These are phyloP conservation scores for Coniochaeta sp. DNA, from an alignment of 2,329 filamentous ascomycete genomes.

Conservation along the genomic window DNA sequence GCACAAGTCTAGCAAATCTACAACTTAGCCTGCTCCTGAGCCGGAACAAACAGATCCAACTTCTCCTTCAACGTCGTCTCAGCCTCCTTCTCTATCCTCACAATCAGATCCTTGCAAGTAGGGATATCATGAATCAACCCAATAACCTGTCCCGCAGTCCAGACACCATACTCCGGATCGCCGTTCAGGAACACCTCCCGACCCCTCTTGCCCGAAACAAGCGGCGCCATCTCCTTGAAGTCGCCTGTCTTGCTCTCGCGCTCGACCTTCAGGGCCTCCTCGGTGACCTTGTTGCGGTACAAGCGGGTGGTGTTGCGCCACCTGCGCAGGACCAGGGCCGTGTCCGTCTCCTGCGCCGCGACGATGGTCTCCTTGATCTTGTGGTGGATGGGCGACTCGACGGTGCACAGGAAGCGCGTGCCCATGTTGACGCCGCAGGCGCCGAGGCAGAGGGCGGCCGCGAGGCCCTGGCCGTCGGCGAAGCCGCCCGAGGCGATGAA, in stretches of 20 bases:
- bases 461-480: slow-evolving; percentile 87
- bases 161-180: slow-evolving; percentile 86
- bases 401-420: slow-evolving; percentile 93
- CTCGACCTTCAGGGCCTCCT: slow-evolving; percentile 77
- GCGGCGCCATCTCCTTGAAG: slow-evolving; percentile 81
- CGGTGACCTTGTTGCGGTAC: slow-evolving; percentile 84
- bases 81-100: slow-evolving; percentile 72
- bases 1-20: slow-evolving; percentile 26
- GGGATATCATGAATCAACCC: slow-evolving; percentile 79
- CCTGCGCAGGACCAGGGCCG: slow-evolving; percentile 74
- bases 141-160: slow-evolving; percentile 96
- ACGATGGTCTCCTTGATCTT: slow-evolving; percentile 96
- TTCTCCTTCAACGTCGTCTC: slow-evolving; percentile 57
- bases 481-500: slow-evolving; percentile 97
- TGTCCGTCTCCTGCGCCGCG: slow-evolving; percentile 81
- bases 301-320: slow-evolving; percentile 91
- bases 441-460: slow-evolving; percentile 81
- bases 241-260: slow-evolving; percentile 74
- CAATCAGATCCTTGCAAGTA: slow-evolving; percentile 62
- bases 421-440: slow-evolving; percentile 98
- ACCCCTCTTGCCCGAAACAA: slow-evolving; percentile 84
- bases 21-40: slow-evolving; percentile 44
- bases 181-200: slow-evolving; percentile 88
- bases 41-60: slow-evolving; percentile 44
- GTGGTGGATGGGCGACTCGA: slow-evolving; percentile 84